Percentiles rank a stretch among this genome's conserved stretches.
Conservation (phyloP, 2,329 filamentous ascomycete genomes). For the Huntiella moniliformis region DNA sequence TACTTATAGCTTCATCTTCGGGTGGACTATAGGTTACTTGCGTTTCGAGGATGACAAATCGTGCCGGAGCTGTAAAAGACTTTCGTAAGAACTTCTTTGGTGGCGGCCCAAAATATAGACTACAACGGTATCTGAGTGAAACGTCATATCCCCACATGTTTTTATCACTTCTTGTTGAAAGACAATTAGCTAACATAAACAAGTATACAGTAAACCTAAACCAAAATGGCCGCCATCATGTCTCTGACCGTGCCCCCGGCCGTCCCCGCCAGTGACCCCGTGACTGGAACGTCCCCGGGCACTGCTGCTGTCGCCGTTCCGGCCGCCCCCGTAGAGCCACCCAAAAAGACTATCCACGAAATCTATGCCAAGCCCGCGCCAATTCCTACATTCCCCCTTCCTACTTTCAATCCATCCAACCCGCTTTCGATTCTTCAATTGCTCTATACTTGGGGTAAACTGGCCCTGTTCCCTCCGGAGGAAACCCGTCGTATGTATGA, state of each 20-base stretch:
- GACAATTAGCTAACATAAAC: background rate
- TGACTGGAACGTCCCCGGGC: constrained; percentile 1
- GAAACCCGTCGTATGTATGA: constrained; percentile 47
- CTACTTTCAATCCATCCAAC: constrained; percentile 78
- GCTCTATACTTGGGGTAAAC: constrained; percentile 55
- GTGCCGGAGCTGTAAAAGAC: constrained; percentile 13
- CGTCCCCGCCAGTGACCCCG: constrained; percentile 10
- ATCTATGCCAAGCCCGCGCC: constrained; percentile 72
- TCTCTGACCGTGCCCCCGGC: constrained; percentile 3
- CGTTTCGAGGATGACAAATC: constrained; percentile 40
- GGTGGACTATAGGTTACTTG: background rate
- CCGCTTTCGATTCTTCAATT: constrained; percentile 74
- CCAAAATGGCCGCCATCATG: constrained; percentile 2
- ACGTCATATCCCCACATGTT: constrained; percentile 17
- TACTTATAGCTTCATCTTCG: too few relatives aligned
- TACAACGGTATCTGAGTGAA: constrained; percentile 87
- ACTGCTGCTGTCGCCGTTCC: background rate
- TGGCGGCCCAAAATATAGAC: constrained; percentile 41
- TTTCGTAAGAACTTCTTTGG: constrained; percentile 12
- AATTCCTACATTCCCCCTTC: constrained; percentile 64
- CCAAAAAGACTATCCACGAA: constrained; percentile 36
- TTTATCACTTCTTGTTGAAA: background rate
- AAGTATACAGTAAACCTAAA: constrained; percentile 6
- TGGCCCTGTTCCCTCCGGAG: constrained; percentile 45
- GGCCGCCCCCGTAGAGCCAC: constrained; percentile 11